Evolutionary conservation across 2,329 filamentous ascomycete genomes (phyloP), one percentile per base, ranked within the genome.

Genomic region (Neopestalotiopsis sp.): DNA sequence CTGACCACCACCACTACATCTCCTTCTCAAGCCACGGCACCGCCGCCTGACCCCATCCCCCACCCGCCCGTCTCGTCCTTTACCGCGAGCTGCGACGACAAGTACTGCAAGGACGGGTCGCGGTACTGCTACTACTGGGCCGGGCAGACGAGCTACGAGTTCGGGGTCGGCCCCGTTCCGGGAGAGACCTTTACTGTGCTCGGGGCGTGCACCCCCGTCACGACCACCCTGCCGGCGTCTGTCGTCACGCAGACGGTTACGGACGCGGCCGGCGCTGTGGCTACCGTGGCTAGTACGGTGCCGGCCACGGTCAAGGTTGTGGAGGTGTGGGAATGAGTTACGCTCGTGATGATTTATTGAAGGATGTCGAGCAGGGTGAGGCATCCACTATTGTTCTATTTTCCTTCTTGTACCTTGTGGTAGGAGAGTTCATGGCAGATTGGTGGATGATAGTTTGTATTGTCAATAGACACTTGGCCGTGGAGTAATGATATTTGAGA

Each of bases 61-160:
- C 28, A 13, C 17, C 34, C 60, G 34, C 32, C 30, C 38, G 52
- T 52, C 57, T 52, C 72, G 13, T 69, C 67, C 14, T 65, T 71
- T 20, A 65, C 74, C 6, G 65, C 75, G 56, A 65, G 74, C 64
- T 83, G 81, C 74, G 75, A 79, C 67, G 75, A 78, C 71, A 69
- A 71, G 30, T 81, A 81, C 72, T 82, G 81, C 74, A 78, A 78
- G 57, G 72, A 75, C 17, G 69, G 72, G 14, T 75, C 74, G 3
- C 77, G 77, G 2, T 83, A 78, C 76, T 83, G 82, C 72, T 78
- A 80, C 70, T 80, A 77, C 72, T 84, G 81, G 76, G 75, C 73
- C 30, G 81, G 81, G 17, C 71, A 81, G 59, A 82, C 79, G 6
- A 73, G 74, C n/a, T 81, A 75, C 69, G 75, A 82, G 63, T 68